Conservation (phyloP, 768 basidiomycete species). For the Sporobolomyces phaffii region DNA sequence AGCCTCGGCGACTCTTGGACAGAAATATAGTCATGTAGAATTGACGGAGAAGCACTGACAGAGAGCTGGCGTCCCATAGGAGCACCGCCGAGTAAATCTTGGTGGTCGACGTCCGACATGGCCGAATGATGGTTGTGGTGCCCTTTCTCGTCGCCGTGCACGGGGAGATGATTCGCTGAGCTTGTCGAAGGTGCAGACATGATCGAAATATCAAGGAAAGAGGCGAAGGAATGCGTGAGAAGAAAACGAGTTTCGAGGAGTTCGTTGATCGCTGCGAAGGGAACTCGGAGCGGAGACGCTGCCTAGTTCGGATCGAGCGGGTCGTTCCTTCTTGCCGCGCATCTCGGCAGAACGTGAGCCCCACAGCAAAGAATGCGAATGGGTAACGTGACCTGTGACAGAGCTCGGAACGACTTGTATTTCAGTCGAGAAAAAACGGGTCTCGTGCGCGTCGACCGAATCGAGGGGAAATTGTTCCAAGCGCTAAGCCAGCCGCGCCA, state of each 20-base stretch:
- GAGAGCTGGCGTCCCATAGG: slow-evolving; percentile 40
- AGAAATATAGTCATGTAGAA: not conserved
- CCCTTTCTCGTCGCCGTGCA: not conserved
- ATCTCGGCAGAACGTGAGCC: no score
- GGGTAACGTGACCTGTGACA: no score
- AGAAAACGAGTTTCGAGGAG: no score
- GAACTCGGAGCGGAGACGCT: no score
- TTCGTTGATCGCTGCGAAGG: no score
- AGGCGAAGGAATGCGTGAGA: not conserved
- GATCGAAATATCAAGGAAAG: not conserved
- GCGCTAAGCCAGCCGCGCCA: no score
- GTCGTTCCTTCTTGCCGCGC: no score
- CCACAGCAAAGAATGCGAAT: no score
- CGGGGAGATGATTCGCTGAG: not conserved
- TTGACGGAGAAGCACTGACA: slow-evolving; percentile 6
- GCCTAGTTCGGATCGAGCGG: no score
- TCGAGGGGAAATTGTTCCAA: no score
- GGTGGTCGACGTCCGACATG: slow-evolving; percentile 12
- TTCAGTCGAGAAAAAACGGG: not conserved
- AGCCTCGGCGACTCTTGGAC: not conserved
- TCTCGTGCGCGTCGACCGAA: no score
- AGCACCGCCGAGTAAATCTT: slow-evolving; percentile 29
- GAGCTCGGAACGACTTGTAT: no score
- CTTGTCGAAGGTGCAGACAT: slow-evolving; percentile 6
- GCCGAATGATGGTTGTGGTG: not conserved